Percentiles rank a stretch among this genome's conserved stretches.
Conservation (phyloP, 2,329 filamentous ascomycete genomes). For the Pyrenochaeta sp. region DNA sequence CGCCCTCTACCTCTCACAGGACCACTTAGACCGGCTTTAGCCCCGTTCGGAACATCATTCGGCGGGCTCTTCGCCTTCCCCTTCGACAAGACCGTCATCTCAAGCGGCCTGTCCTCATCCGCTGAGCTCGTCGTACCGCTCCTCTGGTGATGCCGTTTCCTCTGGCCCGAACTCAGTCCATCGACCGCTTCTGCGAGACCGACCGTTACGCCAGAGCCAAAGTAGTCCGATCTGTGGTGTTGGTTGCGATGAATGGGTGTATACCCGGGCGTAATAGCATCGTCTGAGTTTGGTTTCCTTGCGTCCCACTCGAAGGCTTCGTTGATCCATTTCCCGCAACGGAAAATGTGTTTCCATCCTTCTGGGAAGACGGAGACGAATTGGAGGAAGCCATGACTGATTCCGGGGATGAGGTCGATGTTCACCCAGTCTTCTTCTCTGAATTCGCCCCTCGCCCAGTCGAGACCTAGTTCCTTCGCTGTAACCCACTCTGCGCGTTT, state of each 20-base stretch:
- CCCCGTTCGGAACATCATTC: slow-evolving; percentile 3
- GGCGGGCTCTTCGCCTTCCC: slow-evolving; percentile 30
- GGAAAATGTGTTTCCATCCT: slow-evolving; percentile 85
- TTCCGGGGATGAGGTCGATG: slow-evolving; percentile 84
- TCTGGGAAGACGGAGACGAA: slow-evolving; percentile 89
- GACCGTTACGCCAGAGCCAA: slow-evolving; percentile 67
- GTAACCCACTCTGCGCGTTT: slow-evolving; percentile 68
- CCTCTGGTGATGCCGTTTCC: slow-evolving; percentile 57
- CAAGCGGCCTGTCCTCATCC: slow-evolving; percentile 82
- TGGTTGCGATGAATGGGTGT: slow-evolving; percentile 15
- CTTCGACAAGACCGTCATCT: slow-evolving; percentile 68
- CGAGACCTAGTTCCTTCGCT: slow-evolving; percentile 64
- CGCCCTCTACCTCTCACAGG: slow-evolving; percentile 30
- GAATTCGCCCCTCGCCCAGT: slow-evolving; percentile 64
- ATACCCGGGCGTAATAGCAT: slow-evolving; percentile 20
- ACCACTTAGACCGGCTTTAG: neutral
- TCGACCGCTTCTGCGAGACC: slow-evolving; percentile 81
- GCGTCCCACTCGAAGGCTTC: slow-evolving; percentile 70
- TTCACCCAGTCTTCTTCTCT: slow-evolving; percentile 80
- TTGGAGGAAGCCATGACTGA: slow-evolving; percentile 93
- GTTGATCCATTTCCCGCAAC: slow-evolving; percentile 81
- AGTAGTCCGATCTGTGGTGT: slow-evolving; percentile 72
- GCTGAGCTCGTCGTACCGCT: slow-evolving; percentile 69
- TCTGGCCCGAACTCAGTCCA: slow-evolving; percentile 52
- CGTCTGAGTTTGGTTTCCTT: slow-evolving; percentile 42